A percentile compares a stretch with the other conserved stretches of the same genome.
Conservation (phyloP, 225 moss, liverwort and hornwort species). For the Physcomitrium patens region DNA sequence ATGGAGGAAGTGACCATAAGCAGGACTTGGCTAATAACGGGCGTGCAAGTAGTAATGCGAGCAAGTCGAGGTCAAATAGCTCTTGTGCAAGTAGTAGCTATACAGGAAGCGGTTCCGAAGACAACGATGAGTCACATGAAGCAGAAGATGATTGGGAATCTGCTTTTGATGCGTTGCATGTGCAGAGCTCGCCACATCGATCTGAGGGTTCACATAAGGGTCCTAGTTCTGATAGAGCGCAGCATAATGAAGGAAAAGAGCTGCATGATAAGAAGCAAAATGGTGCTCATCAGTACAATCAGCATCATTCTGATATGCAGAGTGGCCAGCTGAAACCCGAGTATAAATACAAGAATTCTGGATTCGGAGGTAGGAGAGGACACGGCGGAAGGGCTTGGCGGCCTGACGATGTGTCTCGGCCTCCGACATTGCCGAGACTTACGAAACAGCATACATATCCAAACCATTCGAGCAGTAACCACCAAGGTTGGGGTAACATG, state of each 20-base stretch:
- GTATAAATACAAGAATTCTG: conserved; percentile 75
- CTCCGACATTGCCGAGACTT: conserved; percentile 80
- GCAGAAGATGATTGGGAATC: conserved; percentile 93
- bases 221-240: conserved; percentile 36
- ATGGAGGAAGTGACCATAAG: conserved; percentile 53
- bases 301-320: conserved; percentile 48
- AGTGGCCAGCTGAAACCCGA: conserved; percentile 70
- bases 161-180: conserved; percentile 82
- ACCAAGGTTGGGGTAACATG: conserved; percentile 68
- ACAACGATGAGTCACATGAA: conserved; percentile 65
- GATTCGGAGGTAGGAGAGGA: conserved; percentile 71
- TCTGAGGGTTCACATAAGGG: conserved; percentile 56
- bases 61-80: conserved; percentile 64
- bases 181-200: conserved; percentile 58
- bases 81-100: conserved; percentile 71
- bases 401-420: conserved; percentile 83
- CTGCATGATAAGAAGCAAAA: conserved; percentile 58
- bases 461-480: conserved; percentile 50
- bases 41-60: conserved; percentile 53
- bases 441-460: conserved; percentile 80
- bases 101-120: conserved; percentile 69
- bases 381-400: conserved; percentile 86
- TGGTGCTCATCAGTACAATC: conserved; percentile 40
- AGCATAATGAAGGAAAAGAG: conserved; percentile 49
- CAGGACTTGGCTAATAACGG: conserved; percentile 40